Evolutionary conservation across 2,329 filamentous ascomycete species (phyloP).

Genomic region (Rutstroemia sp.): DNA sequence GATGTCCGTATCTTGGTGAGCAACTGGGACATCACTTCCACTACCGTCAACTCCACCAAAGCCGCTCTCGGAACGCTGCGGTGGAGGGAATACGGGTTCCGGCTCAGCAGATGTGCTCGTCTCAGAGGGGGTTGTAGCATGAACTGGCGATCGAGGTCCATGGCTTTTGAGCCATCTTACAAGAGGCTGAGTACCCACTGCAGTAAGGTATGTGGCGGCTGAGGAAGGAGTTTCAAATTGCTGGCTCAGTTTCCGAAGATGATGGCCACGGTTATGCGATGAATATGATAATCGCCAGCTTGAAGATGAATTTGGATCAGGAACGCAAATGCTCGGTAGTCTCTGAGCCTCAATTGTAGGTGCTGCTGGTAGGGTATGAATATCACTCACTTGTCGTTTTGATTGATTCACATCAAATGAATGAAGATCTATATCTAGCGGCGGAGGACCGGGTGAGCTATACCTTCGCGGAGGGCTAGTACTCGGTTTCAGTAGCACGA

Average conservation of each 20-base stretch:
- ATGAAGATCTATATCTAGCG: not conserved
- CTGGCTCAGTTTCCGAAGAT: slow-evolving; percentile 24
- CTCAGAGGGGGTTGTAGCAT: slow-evolving; percentile 12
- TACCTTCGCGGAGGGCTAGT: slow-evolving; percentile 15
- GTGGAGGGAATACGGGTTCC: slow-evolving; percentile 3
- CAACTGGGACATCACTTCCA: slow-evolving; percentile 8
- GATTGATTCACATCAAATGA: slow-evolving; percentile 8
- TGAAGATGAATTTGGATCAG: slow-evolving; percentile 12
- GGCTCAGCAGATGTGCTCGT: slow-evolving; percentile 1
- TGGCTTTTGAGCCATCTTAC: slow-evolving; percentile 19
- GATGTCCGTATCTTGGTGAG: slow-evolving; percentile 27
- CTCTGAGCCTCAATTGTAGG: slow-evolving; percentile 20
- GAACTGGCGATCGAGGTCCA: slow-evolving; percentile 18
- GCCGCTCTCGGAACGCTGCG: slow-evolving; percentile 10
- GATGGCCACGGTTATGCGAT: slow-evolving; percentile 18
- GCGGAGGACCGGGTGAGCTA: slow-evolving; percentile 17
- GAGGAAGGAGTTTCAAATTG: slow-evolving; percentile 12
- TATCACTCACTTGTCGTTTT: slow-evolving; percentile 15
- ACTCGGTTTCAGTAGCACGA: slow-evolving; percentile 11
- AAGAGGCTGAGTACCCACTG: slow-evolving; percentile 8
- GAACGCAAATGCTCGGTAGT: slow-evolving; percentile 22
- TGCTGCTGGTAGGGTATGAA: slow-evolving; percentile 16
- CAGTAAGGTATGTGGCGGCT: slow-evolving; percentile 4
- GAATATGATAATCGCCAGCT: slow-evolving; percentile 29
- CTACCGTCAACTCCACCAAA: slow-evolving; percentile 26